These are phyloP conservation scores for Fusarium sambucinum DNA, from an alignment of 2,329 filamentous ascomycete genomes.

Conservation along the genomic window DNA sequence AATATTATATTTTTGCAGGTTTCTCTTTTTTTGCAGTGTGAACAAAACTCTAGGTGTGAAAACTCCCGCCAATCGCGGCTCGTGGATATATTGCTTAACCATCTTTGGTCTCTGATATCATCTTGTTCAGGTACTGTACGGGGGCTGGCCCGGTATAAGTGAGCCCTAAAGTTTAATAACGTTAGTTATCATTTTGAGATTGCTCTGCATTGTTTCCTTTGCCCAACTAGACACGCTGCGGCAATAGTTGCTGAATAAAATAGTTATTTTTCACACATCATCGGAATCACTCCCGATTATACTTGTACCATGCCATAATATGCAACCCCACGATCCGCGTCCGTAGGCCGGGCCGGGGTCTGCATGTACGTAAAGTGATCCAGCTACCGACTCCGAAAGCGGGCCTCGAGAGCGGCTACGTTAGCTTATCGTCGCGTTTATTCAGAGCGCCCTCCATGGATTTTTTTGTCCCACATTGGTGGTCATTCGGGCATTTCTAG, in stretches of 20 bases:
- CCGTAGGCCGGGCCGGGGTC: constrained; percentile 21
- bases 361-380: constrained; percentile 32
- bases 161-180: not conserved
- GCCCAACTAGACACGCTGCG: not conserved
- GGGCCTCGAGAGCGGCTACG: constrained; percentile 40
- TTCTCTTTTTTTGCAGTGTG: constrained; percentile 5
- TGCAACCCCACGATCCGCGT: constrained; percentile 37
- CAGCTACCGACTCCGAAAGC: constrained; percentile 49
- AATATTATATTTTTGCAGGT: not conserved
- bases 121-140: constrained; percentile 8
- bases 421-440: constrained; percentile 50
- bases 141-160: constrained; percentile 11
- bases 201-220: not conserved
- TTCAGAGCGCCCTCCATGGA: constrained; percentile 26
- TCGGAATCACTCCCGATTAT: constrained; percentile 33
- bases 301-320: not conserved
- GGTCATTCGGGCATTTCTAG: constrained; percentile 35
- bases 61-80: constrained; percentile 13
- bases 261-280: not conserved
- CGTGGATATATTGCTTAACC: constrained; percentile 4
- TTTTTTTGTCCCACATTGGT: constrained; percentile 40
- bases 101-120: not conserved
- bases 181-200: not conserved
- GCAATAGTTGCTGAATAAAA: not conserved
- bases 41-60: not conserved